phyloP scores from a whole-genome alignment of 208 protist genomes.

The Leishmania lainsoni region DNA sequence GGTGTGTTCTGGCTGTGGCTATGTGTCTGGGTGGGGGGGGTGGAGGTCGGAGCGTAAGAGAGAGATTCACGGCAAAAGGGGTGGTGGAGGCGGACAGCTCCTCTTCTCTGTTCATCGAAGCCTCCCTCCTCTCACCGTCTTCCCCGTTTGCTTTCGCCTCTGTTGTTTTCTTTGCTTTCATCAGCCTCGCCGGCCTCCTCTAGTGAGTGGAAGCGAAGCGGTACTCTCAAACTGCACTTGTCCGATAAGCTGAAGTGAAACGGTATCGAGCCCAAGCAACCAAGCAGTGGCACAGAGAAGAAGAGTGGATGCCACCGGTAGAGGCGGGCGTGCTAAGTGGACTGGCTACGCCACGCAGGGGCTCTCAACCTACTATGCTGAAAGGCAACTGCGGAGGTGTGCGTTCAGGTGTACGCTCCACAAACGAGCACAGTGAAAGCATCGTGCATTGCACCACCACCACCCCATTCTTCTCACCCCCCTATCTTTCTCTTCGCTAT shows the following conservation, averaged over 20 bases:
- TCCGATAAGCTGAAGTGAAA: not conserved
- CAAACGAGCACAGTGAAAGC: not conserved
- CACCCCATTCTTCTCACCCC: not conserved
- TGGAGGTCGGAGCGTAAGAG: too few species aligned
- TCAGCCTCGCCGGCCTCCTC: not conserved
- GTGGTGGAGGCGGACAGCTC: not conserved
- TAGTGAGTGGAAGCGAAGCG: not conserved
- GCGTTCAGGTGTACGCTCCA: not conserved
- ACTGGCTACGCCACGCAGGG: not conserved
- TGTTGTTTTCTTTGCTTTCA: not conserved
- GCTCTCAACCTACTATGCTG: not conserved
- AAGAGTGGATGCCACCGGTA: not conserved
- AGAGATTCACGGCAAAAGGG: too few species aligned
- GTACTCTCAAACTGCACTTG: not conserved
- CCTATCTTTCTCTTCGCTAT: not conserved
- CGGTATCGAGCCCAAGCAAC: not conserved
- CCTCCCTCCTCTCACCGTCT: not conserved
- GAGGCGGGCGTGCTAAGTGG: not conserved
- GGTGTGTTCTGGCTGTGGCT: not conserved
- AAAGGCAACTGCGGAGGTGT: not conserved
- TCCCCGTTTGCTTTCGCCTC: not conserved
- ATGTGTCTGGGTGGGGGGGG: too few species aligned
- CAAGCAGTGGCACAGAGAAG: not conserved
- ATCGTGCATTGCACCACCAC: not conserved
- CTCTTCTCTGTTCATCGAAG: not conserved